These are phyloP conservation scores for Cucumis melo DNA, from an alignment of 306 rosid genomes.

Conservation along the genomic window DNA sequence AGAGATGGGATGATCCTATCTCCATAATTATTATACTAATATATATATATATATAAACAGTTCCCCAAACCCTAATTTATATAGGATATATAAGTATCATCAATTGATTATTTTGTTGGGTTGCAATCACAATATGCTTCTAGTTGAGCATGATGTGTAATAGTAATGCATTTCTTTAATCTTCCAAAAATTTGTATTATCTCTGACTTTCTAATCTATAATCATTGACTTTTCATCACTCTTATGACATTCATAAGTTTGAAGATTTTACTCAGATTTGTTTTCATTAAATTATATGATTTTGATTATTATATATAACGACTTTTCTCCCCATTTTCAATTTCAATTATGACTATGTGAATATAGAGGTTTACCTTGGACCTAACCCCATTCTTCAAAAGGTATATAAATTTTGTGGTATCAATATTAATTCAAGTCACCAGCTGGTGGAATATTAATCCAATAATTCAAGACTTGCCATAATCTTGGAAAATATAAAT, in stretches of 20 bases:
- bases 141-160: neutral
- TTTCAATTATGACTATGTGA: neutral
- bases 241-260: constrained; percentile 13
- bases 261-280: constrained; percentile 22
- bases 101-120: neutral
- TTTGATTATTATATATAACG: neutral
- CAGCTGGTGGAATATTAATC: neutral
- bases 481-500: neutral
- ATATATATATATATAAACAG: no score
- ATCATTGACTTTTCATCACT: constrained; percentile 19
- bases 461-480: neutral
- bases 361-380: neutral
- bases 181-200: neutral
- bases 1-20: no score
- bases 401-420: neutral
- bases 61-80: no score
- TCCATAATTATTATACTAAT: no score
- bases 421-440: neutral
- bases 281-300: constrained; percentile 3
- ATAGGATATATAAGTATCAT: neutral
- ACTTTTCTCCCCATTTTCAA: neutral
- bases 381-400: neutral
- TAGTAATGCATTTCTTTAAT: neutral
- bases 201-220: constrained; percentile 7
- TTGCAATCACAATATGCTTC: neutral